Conservation (phyloP, 75 land plant genomes). For the Isoetes taiwanensis region DNA sequence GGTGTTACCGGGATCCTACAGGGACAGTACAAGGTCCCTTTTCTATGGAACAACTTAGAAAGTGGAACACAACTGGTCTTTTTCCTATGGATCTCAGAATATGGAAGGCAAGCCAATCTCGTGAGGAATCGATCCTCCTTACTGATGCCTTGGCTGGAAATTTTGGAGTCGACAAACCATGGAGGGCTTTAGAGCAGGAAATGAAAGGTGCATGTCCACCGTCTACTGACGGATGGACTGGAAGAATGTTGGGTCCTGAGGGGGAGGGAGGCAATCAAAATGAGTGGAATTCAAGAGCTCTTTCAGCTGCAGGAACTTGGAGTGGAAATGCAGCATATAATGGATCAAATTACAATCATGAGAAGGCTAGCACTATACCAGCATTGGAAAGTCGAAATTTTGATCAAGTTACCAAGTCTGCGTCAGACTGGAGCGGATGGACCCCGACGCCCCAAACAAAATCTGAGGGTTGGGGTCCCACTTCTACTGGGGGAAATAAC, state of each 20-base stretch:
- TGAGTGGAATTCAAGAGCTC: not conserved
- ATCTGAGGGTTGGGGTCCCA: slow-evolving; percentile 5
- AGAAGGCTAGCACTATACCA: no score
- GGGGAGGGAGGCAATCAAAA: not conserved
- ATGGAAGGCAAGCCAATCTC: slow-evolving; percentile 44
- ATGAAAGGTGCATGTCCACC: not conserved
- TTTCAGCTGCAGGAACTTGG: not conserved
- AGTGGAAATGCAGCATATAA: not conserved
- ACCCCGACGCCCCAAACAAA: slow-evolving; percentile 14
- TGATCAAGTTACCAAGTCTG: no score
- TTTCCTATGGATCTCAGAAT: slow-evolving; percentile 64
- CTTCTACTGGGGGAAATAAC: slow-evolving; percentile 9
- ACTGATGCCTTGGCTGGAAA: slow-evolving; percentile 57
- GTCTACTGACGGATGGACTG: not conserved
- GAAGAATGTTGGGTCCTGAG: not conserved
- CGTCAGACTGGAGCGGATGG: not conserved
- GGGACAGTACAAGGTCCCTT: slow-evolving; percentile 91
- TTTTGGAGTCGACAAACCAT: slow-evolving; percentile 9
- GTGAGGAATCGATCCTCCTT: slow-evolving; percentile 48
- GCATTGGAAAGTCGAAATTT: no score
- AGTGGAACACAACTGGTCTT: slow-evolving; percentile 68
- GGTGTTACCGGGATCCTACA: slow-evolving; percentile 83
- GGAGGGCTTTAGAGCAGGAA: slow-evolving; percentile 1
- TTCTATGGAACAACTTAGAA: slow-evolving; percentile 75
- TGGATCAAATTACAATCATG: no score